Base-by-base conservation (phyloP, 257 asterid genomes). In the Fraxinus anomala region DNA sequence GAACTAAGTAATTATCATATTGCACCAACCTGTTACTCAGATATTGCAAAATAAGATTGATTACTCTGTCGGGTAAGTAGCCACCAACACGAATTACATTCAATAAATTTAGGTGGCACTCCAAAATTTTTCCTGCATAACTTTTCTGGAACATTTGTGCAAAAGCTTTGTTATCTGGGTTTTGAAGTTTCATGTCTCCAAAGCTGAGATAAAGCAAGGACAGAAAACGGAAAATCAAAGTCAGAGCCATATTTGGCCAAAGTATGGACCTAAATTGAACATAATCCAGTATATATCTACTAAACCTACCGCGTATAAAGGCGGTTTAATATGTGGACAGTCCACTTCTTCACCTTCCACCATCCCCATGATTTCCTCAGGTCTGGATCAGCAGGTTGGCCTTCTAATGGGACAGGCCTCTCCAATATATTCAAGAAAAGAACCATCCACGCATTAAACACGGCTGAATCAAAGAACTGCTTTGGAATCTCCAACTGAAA, bases 311-410 rank as follows among this genome's bases (percentile, higher is more conserved):
- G 83, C 47, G 99, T 96, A 81, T 86, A 96, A 51, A 96, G 97
- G 72, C 99, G 94, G 85, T 92, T 92, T 79, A 96, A 76, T 76
- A 93, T 91, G 87, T 96, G 97, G 83, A 91, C 87, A 0, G 95
- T 96, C 98, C 98, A 93, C 88, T 93, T 96, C 85, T 96, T 96
- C 68, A 93, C 99, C 86, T 93, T 94, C 99, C 98, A 96, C 99
- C 99, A 96, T 44, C 97, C 99, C 98, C 98, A 96, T 68, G 98
- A 88, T 84, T 91, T 96, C 82, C 98, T 86, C 82, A 85, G 81
- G 79, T 96, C 99, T 11, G 92, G 97, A 86, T 93, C 99, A 74
- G 79, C 76, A 56, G 98, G 98, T 67, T 96, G 96, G 26, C 99
- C 97, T 87, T 96, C 99, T 70, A 74, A 80, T 65, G 96, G 96